Evolutionary conservation across 345 rosid species (phyloP).

Genomic region (Arabidopsis suecica): DNA sequence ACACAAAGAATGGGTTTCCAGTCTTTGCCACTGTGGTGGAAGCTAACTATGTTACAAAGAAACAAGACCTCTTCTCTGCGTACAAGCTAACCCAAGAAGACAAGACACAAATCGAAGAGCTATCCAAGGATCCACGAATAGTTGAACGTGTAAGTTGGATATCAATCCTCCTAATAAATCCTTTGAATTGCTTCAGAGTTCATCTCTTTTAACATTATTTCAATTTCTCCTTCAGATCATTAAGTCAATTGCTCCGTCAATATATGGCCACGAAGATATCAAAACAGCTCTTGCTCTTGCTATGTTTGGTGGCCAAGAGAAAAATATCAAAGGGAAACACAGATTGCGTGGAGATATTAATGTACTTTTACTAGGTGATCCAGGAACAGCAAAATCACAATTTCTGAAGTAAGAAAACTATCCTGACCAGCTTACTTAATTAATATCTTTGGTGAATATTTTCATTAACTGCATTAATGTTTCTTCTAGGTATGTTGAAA

Average conservation of each 20-base stretch:
- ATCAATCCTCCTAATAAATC: not conserved
- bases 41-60: slow-evolving; percentile 90
- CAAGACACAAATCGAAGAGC: slow-evolving; percentile 84
- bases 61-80: slow-evolving; percentile 95
- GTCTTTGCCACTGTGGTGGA: slow-evolving; percentile 97
- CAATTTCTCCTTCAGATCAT: slow-evolving; percentile 62
- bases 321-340: slow-evolving; percentile 92
- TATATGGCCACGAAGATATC: slow-evolving; percentile 97
- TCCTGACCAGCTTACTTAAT: not conserved
- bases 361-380: slow-evolving; percentile 92
- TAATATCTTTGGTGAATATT: not conserved
- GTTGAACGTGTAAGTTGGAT: slow-evolving; percentile 77
- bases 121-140: slow-evolving; percentile 88
- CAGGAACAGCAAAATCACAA: slow-evolving; percentile 98
- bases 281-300: slow-evolving; percentile 95
- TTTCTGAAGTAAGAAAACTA: slow-evolving; percentile 77
- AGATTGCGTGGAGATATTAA: slow-evolving; percentile 92
- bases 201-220: slow-evolving; percentile 2
- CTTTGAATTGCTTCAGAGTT: slow-evolving; percentile 3
- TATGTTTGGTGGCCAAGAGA: slow-evolving; percentile 99
- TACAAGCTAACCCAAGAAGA: slow-evolving; percentile 98
- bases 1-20: slow-evolving; percentile 97
- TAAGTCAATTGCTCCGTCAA: slow-evolving; percentile 96
- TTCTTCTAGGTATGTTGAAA: slow-evolving; percentile 80
- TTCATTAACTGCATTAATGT: slow-evolving; percentile 20